These are phyloP conservation scores for Akebia trifoliata DNA, from an alignment of 164 flowering plant species.

Conservation along the genomic window DNA sequence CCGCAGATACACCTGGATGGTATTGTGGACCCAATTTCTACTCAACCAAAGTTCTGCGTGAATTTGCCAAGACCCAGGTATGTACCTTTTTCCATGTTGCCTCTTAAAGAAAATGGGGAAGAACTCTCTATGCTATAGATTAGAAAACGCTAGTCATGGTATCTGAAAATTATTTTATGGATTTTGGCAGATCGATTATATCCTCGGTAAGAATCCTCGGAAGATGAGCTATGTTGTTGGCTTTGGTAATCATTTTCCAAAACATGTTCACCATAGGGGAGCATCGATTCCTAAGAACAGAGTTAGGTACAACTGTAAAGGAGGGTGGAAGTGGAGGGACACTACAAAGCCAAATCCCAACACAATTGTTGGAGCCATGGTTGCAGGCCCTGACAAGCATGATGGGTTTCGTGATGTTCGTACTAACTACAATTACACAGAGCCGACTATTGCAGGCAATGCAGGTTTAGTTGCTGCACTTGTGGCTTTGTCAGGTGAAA, in stretches of 20 bases:
- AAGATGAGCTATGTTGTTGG: conserved; percentile 95
- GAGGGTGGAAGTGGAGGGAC: conserved; percentile 98
- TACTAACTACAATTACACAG: conserved; percentile 82
- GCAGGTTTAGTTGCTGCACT: conserved; percentile 98
- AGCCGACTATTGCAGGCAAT: conserved; percentile 92
- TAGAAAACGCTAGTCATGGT: no score
- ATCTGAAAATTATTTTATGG: not conserved
- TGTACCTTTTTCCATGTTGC: not conserved
- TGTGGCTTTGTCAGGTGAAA: conserved; percentile 73
- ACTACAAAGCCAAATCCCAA: conserved; percentile 70
- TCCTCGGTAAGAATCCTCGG: conserved; percentile 88
- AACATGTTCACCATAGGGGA: conserved; percentile 86
- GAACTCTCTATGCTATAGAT: no score
- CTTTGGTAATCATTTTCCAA: conserved; percentile 76
- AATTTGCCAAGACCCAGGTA: conserved; percentile 95
- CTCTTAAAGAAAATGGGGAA: not conserved
- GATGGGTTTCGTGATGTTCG: conserved; percentile 89
- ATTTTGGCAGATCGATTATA: conserved; percentile 72
- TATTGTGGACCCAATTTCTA: conserved; percentile 94
- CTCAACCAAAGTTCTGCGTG: conserved; percentile 60
- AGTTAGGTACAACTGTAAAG: conserved; percentile 71
- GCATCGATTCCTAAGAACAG: conserved; percentile 92
- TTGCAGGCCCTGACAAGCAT: conserved; percentile 87
- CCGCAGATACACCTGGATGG: conserved; percentile 99
- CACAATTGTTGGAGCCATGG: conserved; percentile 89